These are phyloP conservation scores for Mycena vitilis DNA, from an alignment of 768 basidiomycete species.

Conservation along the genomic window DNA sequence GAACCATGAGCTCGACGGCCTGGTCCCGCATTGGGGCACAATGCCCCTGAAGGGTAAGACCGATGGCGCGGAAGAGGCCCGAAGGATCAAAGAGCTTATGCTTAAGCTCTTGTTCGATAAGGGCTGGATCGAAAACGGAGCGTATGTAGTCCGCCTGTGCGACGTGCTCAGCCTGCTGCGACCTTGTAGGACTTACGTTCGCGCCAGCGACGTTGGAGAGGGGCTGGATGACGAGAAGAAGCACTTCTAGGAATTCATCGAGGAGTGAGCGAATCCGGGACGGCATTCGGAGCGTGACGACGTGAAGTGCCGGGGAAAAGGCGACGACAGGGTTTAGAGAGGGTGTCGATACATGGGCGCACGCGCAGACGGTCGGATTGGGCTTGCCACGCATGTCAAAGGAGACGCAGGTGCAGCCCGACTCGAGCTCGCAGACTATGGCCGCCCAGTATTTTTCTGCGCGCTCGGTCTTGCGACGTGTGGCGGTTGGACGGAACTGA, in stretches of 20 bases:
- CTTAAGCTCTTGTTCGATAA: constrained; percentile 85
- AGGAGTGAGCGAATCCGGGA: constrained; percentile 79
- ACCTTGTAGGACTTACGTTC: constrained; percentile 67
- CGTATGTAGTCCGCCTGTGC: constrained; percentile 75
- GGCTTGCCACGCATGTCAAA: constrained; percentile 71
- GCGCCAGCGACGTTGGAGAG: constrained; percentile 71
- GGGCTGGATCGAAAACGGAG: constrained; percentile 82
- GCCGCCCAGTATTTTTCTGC: constrained; percentile 90
- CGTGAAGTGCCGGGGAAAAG: constrained; percentile 54
- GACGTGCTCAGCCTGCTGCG: constrained; percentile 72
- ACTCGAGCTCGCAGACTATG: constrained; percentile 79
- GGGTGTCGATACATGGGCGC: constrained; percentile 56
- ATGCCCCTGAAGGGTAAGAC: constrained; percentile 85
- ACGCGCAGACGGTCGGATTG: constrained; percentile 67
- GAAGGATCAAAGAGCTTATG: constrained; percentile 83
- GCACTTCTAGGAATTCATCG: constrained; percentile 81
- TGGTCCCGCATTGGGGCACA: constrained; percentile 94
- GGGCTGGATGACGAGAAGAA: constrained; percentile 87
- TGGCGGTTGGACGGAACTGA: constrained; percentile 84
- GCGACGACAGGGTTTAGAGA: constrained; percentile 55
- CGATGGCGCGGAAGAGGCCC: constrained; percentile 82
- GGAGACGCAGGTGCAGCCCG: constrained; percentile 87
- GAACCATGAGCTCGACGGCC: constrained; percentile 86
- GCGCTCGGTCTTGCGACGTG: constrained; percentile 75
- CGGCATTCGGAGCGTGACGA: constrained; percentile 74